phyloP scores from a whole-genome alignment of 176 grass and related monocot species.

The Oryza australiensis region DNA sequence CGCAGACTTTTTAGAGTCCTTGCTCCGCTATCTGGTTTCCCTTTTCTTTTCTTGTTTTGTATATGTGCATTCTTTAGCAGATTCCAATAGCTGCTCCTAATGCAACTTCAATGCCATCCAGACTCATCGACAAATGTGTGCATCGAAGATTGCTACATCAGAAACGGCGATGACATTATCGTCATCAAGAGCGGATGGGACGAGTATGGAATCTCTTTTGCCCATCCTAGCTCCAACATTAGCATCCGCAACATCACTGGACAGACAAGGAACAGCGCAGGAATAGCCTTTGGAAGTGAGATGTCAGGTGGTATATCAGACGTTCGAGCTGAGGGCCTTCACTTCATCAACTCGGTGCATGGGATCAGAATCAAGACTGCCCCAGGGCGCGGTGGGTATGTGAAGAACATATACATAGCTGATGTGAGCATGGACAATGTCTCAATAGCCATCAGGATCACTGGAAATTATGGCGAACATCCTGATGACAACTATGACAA shows the following conservation, averaged over 20 bases:
- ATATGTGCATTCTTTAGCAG: background rate
- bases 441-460: constrained; percentile 76
- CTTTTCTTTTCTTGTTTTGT: background rate
- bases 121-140: constrained; percentile 84
- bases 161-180: constrained; percentile 70
- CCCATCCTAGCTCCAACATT: constrained; percentile 75
- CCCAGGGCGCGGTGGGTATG: constrained; percentile 62
- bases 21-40: background rate
- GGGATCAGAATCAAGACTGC: constrained; percentile 87
- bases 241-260: constrained; percentile 69
- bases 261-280: constrained; percentile 52
- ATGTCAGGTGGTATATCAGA: constrained; percentile 94
- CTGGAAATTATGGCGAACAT: constrained; percentile 69
- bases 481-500: constrained; percentile 75
- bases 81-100: constrained; percentile 12
- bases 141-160: constrained; percentile 85
- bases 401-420: constrained; percentile 63
- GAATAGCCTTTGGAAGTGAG: constrained; percentile 77
- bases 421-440: constrained; percentile 67
- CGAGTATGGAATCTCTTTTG: constrained; percentile 82
- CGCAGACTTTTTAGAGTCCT: background rate
- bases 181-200: constrained; percentile 95
- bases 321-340: constrained; percentile 54
- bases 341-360: constrained; percentile 62
- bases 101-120: constrained; percentile 27